Evolutionary conservation across 1,139 yeast genomes (phyloP), one percentile per base, ranked within the genome.

Genomic region (Pichia sp.): DNA sequence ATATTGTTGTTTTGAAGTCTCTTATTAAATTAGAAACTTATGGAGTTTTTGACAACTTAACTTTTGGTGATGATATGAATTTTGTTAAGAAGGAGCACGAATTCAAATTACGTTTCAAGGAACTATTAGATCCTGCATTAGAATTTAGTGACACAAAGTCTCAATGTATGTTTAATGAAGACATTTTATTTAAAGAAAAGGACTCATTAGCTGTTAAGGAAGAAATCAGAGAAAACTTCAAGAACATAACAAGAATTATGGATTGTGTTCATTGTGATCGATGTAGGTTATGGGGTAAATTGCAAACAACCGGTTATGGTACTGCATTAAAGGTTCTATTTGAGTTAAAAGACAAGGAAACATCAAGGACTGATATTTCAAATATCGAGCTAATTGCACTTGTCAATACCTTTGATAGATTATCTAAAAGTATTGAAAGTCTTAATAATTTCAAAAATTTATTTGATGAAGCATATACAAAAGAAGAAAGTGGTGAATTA

Each of bases 201-300:
- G 68, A 68, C 44, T 59, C 71, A 6, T 64, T 63, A 39, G 43
- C 73, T 20, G 69, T 85, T 52, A 84, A 86, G 57, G 81, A 84
- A 54, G 97, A 92, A 60, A 90, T 92, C 68, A 77, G 94, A 55
- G 68, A 77, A 40, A 82, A 95, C 50, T 94, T 92, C 66, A 82
- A 81, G 63, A 94, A 92, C 64, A 95, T 92, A 32, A 83, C 95
- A 30, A 85, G 87, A 45, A 80, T 92, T 45, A 92, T 94, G 97
- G 96, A 92, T 67, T 92, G 98, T 71, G 97, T 92, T 43, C 97
- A 96, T 36, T 92, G 98, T 70, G 98, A 92, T 65, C 77, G 97
- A 64, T 92, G 98, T 66, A 79, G 97, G 62, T 73, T 94, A 69
- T 92, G 98, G 98, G 98, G 98, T 18, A 92, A 94, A 67, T 77